A percentile compares a stretch with the other conserved stretches of the same genome.
These are phyloP conservation scores for Ophiosphaerella narmari DNA, from an alignment of 2,329 filamentous ascomycete genomes.

Conservation along the genomic window DNA sequence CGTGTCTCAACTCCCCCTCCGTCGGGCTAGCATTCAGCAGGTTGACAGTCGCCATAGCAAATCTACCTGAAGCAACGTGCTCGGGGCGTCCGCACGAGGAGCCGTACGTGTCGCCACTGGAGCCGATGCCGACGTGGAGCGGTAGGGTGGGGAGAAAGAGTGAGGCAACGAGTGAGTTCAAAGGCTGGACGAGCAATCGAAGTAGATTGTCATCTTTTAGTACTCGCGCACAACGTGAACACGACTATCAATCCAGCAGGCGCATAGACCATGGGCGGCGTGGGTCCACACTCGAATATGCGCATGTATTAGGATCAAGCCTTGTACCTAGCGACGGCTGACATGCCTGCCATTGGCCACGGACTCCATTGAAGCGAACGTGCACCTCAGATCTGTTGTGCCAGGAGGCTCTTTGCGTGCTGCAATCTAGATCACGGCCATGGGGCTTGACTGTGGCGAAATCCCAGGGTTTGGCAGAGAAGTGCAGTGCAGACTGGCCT, in stretches of 20 bases:
- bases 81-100: slow-evolving; percentile 30
- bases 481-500: slow-evolving; percentile 17
- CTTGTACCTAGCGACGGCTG: slow-evolving; percentile 43
- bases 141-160: slow-evolving; percentile 1
- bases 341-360: slow-evolving; percentile 37
- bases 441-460: slow-evolving; percentile 36
- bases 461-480: slow-evolving; percentile 19
- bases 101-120: slow-evolving; percentile 32
- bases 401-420: slow-evolving; percentile 30
- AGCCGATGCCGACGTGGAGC: slow-evolving; percentile 7
- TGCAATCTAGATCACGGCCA: slow-evolving; percentile 37
- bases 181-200: slow-evolving; percentile 20
- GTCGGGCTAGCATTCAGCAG: slow-evolving; percentile 33
- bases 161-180: slow-evolving; percentile 11
- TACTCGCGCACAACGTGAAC: slow-evolving; percentile 27
- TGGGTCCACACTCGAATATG: slow-evolving; percentile 40
- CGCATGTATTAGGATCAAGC: slow-evolving; percentile 44
- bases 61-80: slow-evolving; percentile 23
- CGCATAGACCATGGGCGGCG: slow-evolving; percentile 32
- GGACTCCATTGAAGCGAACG: slow-evolving; percentile 39
- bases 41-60: slow-evolving; percentile 40
- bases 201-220: slow-evolving; percentile 46
- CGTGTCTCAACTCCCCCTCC: slow-evolving; percentile 25
- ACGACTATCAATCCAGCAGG: slow-evolving; percentile 26
- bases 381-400: slow-evolving; percentile 26